A percentile compares a stretch with the other conserved stretches of the same genome.
Conservation (phyloP, 202 grass and related monocot species). For the Bolboschoenoplectus hybrid region DNA sequence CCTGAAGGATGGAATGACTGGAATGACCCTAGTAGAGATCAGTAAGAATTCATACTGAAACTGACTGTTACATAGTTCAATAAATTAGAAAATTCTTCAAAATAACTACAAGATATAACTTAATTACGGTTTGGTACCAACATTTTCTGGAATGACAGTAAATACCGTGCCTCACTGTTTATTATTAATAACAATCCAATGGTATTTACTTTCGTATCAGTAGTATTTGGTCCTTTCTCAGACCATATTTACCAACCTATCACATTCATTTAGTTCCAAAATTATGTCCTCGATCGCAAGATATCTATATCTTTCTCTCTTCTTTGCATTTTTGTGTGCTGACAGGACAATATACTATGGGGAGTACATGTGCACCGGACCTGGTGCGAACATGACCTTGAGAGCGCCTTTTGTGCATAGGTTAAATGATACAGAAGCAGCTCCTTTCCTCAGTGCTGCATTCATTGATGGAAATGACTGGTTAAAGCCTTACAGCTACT, state of each 20-base stretch:
- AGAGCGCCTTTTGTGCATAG: slow-evolving; percentile 59
- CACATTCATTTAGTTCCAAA: slow-evolving; percentile 10
- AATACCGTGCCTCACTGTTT: neutral
- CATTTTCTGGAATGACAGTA: neutral
- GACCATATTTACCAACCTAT: neutral
- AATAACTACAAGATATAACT: neutral
- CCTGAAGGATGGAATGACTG: slow-evolving; percentile 92
- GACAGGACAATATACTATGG: slow-evolving; percentile 77
- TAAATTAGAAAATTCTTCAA: neutral
- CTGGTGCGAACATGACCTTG: slow-evolving; percentile 59
- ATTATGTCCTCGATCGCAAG: neutral
- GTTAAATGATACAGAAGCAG: slow-evolving; percentile 69
- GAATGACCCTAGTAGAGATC: slow-evolving; percentile 76
- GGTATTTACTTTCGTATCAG: slow-evolving; percentile 2
- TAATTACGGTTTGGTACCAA: neutral
- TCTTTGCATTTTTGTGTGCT: neutral
- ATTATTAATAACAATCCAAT: neutral
- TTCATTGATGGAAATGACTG: slow-evolving; percentile 73
- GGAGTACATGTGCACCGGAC: slow-evolving; percentile 75
- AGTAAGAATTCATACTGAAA: slow-evolving; percentile 48
- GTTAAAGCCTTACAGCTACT: slow-evolving; percentile 69
- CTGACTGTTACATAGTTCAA: neutral
- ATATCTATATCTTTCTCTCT: slow-evolving; percentile 1
- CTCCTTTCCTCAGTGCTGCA: slow-evolving; percentile 69
- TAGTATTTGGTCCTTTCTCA: neutral